Evolutionary conservation across 192 early-diverging fungal species (phyloP), one percentile per base, ranked within the genome.

Genomic region (Linderina pennispora): DNA sequence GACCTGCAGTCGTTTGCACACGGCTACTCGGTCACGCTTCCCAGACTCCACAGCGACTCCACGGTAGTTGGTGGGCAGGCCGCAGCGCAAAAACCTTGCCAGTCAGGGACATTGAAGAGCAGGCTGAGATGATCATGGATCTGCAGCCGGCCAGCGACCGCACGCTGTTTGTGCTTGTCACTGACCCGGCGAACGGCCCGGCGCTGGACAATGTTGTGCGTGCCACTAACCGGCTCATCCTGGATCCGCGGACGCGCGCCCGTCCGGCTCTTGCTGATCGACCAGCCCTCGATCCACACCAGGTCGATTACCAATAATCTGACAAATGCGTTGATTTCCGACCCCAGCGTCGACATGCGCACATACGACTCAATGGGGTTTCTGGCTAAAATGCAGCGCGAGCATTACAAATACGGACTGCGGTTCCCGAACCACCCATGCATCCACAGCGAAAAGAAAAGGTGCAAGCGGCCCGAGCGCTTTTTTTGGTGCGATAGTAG

Each of bases 341-440:
- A 62, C 20, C 50, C 50, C 0, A n/a, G n/a, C 0, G 40, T 54
- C 1, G 41, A 53, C 8, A 23, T 49, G 1, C 15, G 14, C 14
- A 31, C 23, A 4, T 62, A 53, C 16, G 51, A 53, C 21, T 42
- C 58, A 18, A n/a, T 19, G 0, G 26, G 34, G 22, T 62, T 62
- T 39, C 36, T 62, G 18, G 22, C 17, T 3, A 36, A 21, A 3
- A 62, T 62, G 58, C 58, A 62, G 26, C 24, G n/a, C 9, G 45
- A 62, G 24, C 47, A 49, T 6, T 62, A 62, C 26, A 62, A 62
- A 23, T 62, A 54, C 40, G 58, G 58, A 3, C 26, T 62, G 18
- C 38, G 45, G 3, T 45, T 44, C 24, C 40, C 50, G 3, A 35
- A 62, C 28, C 32, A 32, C 36, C 37, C 58, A 7, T 62, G 58